phyloP scores from a whole-genome alignment of 768 basidiomycete genomes.

The Leccinum sublutescens region DNA sequence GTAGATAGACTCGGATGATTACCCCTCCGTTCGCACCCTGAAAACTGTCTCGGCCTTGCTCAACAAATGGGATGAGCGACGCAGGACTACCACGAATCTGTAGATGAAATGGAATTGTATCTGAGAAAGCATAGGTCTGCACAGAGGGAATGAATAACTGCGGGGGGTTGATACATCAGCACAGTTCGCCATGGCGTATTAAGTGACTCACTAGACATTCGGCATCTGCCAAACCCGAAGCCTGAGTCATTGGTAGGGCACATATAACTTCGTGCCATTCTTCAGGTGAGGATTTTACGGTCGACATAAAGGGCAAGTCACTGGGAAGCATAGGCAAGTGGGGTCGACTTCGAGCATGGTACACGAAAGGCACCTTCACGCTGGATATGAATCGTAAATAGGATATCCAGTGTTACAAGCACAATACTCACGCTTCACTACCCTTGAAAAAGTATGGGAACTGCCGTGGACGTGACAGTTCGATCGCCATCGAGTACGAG shows the following conservation, averaged over 20 bases:
- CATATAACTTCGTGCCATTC: conserved; percentile 60
- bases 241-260: conserved; percentile 38
- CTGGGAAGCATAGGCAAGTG: conserved; percentile 48
- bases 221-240: conserved; percentile 38
- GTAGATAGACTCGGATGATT: conserved; percentile 47
- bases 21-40: conserved; percentile 12
- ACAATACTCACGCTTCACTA: conserved; percentile 42
- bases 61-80: conserved; percentile 48
- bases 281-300: conserved; percentile 60
- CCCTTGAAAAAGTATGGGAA: conserved; percentile 46
- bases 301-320: conserved; percentile 49
- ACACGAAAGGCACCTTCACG: conserved; percentile 48
- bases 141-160: conserved; percentile 62
- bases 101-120: conserved; percentile 63
- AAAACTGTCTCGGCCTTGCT: conserved; percentile 9
- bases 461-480: conserved; percentile 37
- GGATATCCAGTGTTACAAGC: neutral
- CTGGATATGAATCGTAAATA: conserved; percentile 29
- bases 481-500: conserved; percentile 47
- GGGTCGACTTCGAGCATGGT: conserved; percentile 55
- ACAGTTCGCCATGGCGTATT: neutral
- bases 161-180: conserved; percentile 1
- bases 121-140: conserved; percentile 51
- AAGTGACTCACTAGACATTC: conserved; percentile 46
- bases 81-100: conserved; percentile 50